Base-by-base conservation (phyloP, 257 asterid species). In the Mentha longifolia region DNA sequence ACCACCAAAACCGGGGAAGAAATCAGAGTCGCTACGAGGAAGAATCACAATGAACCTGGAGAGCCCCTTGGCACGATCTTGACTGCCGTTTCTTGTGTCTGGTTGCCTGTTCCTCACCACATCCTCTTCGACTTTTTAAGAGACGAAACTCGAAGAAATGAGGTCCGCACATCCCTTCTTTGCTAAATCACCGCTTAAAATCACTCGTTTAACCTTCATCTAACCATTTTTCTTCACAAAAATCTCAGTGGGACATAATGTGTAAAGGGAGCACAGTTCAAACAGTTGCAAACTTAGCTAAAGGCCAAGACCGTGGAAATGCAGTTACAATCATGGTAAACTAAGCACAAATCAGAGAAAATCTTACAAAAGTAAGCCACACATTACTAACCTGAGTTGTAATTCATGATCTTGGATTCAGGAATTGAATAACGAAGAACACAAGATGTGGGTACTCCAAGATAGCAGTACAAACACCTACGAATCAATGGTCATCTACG, bases 51-150 rank as follows among this genome's bases (percentile, higher is more conserved):
- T 19, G 88, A 92, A 59, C 82, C 82, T 6, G 95, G 95, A 55
- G 99, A 91, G 71, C 99, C 94, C 51, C 82, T 72, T 5, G 97
- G 99, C 51, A 79, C 84, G 45, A 89, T 94, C 80, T n/a, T 94
- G 68, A 83, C 82, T 37, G 90, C 93, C 2, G 90, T 80, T 77
- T 83, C 96, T 47, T 84, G 85, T n/a, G 83, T 84, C 31, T 91
- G 97, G 98, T 67, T 94, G 73, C 91, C 96, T 0, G 85, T 89
- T n/a, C 68, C 89, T 76, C 93, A 76, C 75, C 82, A 81, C 19
- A 56, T 37, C 73, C 75, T 94, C 5, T 94, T 91, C 30, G 90
- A 91, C 61, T 94, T 85, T 83, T 76, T 94, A 51, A 82, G 91
- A 82, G 97, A 91, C 46, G 96, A 89, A 65, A 84, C 55, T 16